These are phyloP conservation scores for Pisolithus albus DNA, from an alignment of 768 basidiomycete species.

Conservation along the genomic window DNA sequence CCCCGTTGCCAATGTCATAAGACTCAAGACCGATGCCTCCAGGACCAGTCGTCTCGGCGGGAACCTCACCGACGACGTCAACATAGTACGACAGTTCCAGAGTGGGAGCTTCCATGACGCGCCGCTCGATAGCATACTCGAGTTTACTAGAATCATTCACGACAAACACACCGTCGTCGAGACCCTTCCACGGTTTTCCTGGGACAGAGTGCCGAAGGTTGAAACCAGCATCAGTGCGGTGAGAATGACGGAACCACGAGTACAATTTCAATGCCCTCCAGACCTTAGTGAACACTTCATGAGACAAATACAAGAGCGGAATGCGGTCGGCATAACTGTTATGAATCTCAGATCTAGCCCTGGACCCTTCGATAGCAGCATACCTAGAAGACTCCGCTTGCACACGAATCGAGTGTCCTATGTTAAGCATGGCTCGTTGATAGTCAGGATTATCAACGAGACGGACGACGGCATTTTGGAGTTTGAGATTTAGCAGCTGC, in stretches of 20 bases:
- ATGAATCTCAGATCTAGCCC: constrained; percentile 5
- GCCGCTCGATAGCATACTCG: constrained; percentile 87
- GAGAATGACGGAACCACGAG: constrained; percentile 25
- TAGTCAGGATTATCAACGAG: constrained; percentile 74
- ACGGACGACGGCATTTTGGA: constrained; percentile 56
- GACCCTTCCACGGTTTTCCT: constrained; percentile 19
- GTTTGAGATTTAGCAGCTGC: constrained; percentile 64
- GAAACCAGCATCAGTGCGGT: background rate
- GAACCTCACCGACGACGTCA: constrained; percentile 77
- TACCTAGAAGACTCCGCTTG: constrained; percentile 43
- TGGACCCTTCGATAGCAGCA: background rate
- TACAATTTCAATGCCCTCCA: constrained; percentile 52
- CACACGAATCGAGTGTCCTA: constrained; percentile 58
- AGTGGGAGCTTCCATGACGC: constrained; percentile 67
- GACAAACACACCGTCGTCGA: constrained; percentile 49
- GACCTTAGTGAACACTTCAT: constrained; percentile 37
- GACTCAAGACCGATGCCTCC: constrained; percentile 34
- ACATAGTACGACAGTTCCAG: constrained; percentile 83
- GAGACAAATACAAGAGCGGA: constrained; percentile 32
- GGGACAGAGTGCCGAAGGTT: constrained; percentile 1
- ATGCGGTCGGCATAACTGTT: constrained; percentile 21
- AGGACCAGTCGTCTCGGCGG: constrained; percentile 29
- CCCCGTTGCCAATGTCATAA: constrained; percentile 80
- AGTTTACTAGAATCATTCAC: constrained; percentile 48
- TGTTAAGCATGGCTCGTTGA: constrained; percentile 53